These are phyloP conservation scores for Funneliformis caledonium DNA, from an alignment of 371 early-diverging fungal species.

Conservation along the genomic window DNA sequence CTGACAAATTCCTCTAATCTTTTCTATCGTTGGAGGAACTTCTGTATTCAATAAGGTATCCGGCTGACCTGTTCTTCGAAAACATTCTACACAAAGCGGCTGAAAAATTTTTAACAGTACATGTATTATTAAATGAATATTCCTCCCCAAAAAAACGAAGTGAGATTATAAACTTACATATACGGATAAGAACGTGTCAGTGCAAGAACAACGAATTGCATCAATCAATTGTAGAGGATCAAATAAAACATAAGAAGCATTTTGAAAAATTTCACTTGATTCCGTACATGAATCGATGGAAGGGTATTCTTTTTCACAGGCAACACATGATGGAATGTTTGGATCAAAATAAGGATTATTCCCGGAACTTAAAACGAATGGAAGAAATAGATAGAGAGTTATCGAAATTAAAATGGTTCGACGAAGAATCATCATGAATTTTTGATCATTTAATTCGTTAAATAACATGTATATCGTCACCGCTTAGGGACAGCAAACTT, in stretches of 20 bases:
- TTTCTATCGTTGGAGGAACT: conserved; percentile 15
- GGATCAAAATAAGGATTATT: conserved; percentile 18
- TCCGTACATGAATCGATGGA: conserved; percentile 16
- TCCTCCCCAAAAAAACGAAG: too few relatives aligned
- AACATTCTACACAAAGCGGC: conserved; percentile 28
- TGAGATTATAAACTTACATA: not conserved
- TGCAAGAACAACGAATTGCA: conserved; percentile 12
- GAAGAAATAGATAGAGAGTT: not conserved
- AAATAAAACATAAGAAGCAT: not conserved
- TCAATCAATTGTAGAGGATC: conserved; percentile 11
- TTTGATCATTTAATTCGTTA: not conserved
- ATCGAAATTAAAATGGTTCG: not conserved
- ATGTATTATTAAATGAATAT: not conserved
- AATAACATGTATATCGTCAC: too few relatives aligned
- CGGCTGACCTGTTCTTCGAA: conserved; percentile 22
- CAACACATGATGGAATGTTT: conserved; percentile 29
- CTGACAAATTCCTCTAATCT: not conserved
- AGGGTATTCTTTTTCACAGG: conserved; percentile 17
- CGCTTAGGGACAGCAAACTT: too few relatives aligned
- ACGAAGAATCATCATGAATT: not conserved
- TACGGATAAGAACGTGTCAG: conserved; percentile 17
- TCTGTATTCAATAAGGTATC: conserved; percentile 13
- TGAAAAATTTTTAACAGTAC: not conserved
- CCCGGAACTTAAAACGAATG: not conserved
- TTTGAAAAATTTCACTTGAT: conserved; percentile 1